phyloP scores from a whole-genome alignment of 1,139 yeast species.

The Debaryomyces psychrophilus region DNA sequence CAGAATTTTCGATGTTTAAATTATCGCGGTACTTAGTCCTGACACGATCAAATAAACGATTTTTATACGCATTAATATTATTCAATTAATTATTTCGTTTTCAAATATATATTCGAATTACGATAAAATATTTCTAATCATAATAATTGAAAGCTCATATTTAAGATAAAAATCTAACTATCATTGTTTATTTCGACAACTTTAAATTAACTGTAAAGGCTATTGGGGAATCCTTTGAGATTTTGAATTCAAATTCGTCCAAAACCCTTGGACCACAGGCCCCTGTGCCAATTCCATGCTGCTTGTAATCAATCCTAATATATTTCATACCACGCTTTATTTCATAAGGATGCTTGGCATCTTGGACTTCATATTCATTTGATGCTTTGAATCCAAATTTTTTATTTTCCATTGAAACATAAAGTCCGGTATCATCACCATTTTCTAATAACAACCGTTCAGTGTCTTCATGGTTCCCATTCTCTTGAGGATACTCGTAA shows the following conservation, averaged over 20 bases:
- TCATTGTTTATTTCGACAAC: background rate
- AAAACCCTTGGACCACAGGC: conserved; percentile 36
- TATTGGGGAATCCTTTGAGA: background rate
- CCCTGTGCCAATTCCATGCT: conserved; percentile 38
- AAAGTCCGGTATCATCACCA: conserved; percentile 8
- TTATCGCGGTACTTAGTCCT: too few species aligned
- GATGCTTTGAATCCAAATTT: conserved; percentile 24
- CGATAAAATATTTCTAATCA: background rate
- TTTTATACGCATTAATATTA: too few species aligned
- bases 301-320: conserved; percentile 32
- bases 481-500: conserved; percentile 40
- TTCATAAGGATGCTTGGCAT: conserved; percentile 34
- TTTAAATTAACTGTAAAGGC: background rate
- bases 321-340: conserved; percentile 19
- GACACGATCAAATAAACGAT: too few species aligned
- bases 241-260: conserved; percentile 22
- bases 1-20: too few species aligned
- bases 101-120: background rate
- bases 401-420: conserved; percentile 9
- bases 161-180: background rate
- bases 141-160: background rate
- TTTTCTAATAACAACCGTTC: conserved; percentile 25
- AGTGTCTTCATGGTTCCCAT: conserved; percentile 36
- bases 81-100: too few species aligned
- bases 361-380: conserved; percentile 22